Percentiles rank a stretch among this genome's conserved stretches.
Conservation (phyloP, 75 land plant species). For the Cryptomeria japonica region DNA sequence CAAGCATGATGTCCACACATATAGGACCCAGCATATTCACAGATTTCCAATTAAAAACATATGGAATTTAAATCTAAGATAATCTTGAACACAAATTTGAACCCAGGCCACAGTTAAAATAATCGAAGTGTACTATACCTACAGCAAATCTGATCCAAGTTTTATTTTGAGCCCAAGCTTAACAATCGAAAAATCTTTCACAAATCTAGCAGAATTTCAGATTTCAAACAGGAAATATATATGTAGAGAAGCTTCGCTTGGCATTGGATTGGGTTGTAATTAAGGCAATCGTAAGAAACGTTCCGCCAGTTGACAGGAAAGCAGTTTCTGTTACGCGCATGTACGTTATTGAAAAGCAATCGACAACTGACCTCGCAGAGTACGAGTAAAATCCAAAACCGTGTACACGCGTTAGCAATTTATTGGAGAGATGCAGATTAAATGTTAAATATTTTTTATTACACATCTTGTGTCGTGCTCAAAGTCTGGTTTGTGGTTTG, state of each 20-base stretch:
- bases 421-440: not conserved
- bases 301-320: not conserved
- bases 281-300: not conserved
- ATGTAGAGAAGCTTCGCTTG: not conserved
- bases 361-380: not conserved
- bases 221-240: not conserved
- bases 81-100: not conserved
- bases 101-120: not conserved
- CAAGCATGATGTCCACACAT: not conserved
- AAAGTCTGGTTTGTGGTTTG: too few relatives aligned
- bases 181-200: not conserved
- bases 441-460: too few relatives aligned
- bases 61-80: not conserved
- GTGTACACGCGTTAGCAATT: not conserved
- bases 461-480: too few relatives aligned
- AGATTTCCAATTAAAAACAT: not conserved
- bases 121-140: not conserved
- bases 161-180: not conserved
- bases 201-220: not conserved
- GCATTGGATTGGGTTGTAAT: not conserved
- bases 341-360: not conserved
- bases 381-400: not conserved
- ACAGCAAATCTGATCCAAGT: not conserved
- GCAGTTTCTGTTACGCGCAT: not conserved
- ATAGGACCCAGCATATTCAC: not conserved